Evolutionary conservation across 495 filamentous ascomycete species (phyloP).

Genomic region (Aspergillus saccharolyticus): DNA sequence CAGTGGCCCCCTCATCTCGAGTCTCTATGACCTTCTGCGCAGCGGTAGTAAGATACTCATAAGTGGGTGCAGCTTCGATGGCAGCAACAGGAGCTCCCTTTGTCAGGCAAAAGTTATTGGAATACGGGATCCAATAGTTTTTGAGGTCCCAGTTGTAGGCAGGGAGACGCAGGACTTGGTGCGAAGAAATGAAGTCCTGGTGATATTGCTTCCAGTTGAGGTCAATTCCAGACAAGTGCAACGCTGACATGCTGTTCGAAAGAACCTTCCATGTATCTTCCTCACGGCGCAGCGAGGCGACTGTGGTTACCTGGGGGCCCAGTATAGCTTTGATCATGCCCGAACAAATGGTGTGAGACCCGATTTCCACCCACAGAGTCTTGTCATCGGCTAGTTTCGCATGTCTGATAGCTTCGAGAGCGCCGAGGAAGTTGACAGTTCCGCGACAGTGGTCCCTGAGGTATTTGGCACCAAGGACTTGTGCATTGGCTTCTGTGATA

Average conservation of each 20-base stretch:
- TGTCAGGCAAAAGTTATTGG: constrained; percentile 49
- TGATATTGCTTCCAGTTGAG: constrained; percentile 78
- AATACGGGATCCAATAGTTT: constrained; percentile 79
- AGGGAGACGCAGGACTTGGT: constrained; percentile 63
- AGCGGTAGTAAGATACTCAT: constrained; percentile 36
- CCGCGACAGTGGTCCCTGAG: constrained; percentile 63
- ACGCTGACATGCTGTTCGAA: constrained; percentile 49
- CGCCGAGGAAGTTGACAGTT: constrained; percentile 68
- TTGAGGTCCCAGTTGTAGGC: constrained; percentile 74
- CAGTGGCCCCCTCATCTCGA: constrained; percentile 47
- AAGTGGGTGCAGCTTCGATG: constrained; percentile 27
- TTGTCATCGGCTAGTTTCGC: constrained; percentile 42
- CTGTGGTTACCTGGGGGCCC: constrained; percentile 49
- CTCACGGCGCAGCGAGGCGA: constrained; percentile 54
- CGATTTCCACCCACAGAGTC: constrained; percentile 57
- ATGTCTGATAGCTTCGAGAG: constrained; percentile 49
- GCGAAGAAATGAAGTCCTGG: constrained; percentile 57
- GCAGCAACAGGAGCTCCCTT: constrained; percentile 37
- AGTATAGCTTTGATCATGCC: constrained; percentile 67
- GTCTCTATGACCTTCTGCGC: constrained; percentile 52
- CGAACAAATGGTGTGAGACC: constrained; percentile 62
- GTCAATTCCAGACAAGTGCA: constrained; percentile 62
- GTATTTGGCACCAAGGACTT: constrained; percentile 53
- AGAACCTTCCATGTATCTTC: constrained; percentile 63
- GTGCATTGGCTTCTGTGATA: constrained; percentile 44